These are phyloP conservation scores for Lenwebbia sp. DNA, from an alignment of 345 rosid genomes.

Conservation along the genomic window DNA sequence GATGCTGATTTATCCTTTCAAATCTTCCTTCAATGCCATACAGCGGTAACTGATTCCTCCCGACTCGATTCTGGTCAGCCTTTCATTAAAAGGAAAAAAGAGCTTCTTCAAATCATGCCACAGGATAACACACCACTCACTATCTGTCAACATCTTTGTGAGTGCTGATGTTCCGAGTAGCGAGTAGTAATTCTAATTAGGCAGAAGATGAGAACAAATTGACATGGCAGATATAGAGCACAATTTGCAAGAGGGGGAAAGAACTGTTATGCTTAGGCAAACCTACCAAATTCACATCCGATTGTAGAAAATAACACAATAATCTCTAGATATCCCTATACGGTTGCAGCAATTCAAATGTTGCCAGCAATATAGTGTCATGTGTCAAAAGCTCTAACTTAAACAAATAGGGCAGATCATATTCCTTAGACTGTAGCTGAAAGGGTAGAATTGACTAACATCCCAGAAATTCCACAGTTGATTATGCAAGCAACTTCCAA, in stretches of 20 bases:
- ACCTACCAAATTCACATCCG: not conserved
- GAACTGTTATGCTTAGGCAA: not conserved
- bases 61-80: constrained; percentile 72
- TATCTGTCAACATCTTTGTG: not conserved
- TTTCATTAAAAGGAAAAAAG: constrained; percentile 18
- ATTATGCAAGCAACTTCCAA: constrained; percentile 92
- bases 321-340: not conserved
- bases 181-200: not conserved
- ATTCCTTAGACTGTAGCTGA: not conserved
- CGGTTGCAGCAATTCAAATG: not conserved
- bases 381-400: not conserved
- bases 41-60: constrained; percentile 54
- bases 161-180: not conserved
- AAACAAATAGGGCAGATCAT: not conserved
- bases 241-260: not conserved
- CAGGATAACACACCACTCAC: not conserved
- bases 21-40: constrained; percentile 82
- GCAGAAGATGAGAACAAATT: not conserved
- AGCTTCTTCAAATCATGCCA: not conserved
- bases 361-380: not conserved
- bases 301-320: not conserved
- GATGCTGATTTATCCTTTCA: constrained; percentile 93
- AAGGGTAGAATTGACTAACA: constrained; percentile 27
- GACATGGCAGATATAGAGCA: not conserved
- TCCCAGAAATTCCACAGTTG: constrained; percentile 84